Conservation (phyloP, 1,139 yeast species). For the Taphrina confusa region DNA sequence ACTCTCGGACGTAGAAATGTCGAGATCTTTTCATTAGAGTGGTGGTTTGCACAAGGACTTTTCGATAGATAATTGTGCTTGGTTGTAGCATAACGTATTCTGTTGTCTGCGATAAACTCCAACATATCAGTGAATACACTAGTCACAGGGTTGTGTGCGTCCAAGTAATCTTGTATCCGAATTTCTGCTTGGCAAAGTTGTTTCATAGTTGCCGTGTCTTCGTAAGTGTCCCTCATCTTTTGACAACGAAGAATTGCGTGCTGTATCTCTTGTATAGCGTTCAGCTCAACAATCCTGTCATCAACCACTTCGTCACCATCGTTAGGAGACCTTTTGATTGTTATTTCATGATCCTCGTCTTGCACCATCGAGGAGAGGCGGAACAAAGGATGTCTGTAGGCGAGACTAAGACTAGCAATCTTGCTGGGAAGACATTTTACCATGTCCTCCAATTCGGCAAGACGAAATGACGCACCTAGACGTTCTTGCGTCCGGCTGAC, state of each 20-base stretch:
- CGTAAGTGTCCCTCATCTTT: neutral
- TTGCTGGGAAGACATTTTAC: constrained; percentile 7
- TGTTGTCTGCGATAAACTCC: neutral
- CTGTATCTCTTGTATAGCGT: neutral
- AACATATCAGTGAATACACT: neutral
- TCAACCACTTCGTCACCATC: neutral
- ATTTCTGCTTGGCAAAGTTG: too few relatives aligned
- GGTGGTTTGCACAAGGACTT: too few relatives aligned
- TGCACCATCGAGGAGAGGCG: neutral
- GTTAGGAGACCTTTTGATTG: neutral
- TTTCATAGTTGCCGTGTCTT: neutral
- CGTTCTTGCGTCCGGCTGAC: neutral
- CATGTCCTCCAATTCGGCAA: constrained; percentile 7
- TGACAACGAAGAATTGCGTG: neutral
- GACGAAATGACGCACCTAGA: neutral
- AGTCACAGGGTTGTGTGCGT: neutral
- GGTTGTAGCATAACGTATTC: neutral
- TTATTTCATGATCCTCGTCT: neutral
- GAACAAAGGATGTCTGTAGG: neutral
- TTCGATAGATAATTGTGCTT: neutral
- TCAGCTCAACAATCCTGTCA: neutral
- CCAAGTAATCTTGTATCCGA: neutral
- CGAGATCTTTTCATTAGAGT: neutral
- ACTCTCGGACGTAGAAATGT: neutral
- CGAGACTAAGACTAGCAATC: neutral